Conservation (phyloP, 495 filamentous ascomycete species). For the Tuber indicum region DNA sequence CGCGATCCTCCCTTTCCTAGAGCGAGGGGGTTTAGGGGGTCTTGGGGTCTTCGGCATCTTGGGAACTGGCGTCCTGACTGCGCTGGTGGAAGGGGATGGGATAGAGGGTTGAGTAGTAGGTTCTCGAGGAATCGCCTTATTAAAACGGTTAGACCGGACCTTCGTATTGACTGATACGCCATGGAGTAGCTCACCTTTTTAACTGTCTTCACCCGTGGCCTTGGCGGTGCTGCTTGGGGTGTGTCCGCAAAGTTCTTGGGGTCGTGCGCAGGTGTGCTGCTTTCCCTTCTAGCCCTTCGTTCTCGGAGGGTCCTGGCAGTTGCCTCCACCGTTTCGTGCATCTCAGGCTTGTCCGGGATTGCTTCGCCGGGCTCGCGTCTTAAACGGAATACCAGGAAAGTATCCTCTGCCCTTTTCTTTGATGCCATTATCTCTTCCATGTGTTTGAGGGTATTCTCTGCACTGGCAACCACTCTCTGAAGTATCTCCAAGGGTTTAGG, state of each 20-base stretch:
- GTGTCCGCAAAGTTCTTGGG: slow-evolving; percentile 17
- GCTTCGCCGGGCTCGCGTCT: slow-evolving; percentile 29
- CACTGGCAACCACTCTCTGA: slow-evolving; percentile 35
- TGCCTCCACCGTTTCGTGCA: slow-evolving; percentile 17
- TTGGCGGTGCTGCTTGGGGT: slow-evolving; percentile 19
- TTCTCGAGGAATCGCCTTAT: slow-evolving; percentile 37
- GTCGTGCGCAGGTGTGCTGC: slow-evolving; percentile 31
- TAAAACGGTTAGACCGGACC: slow-evolving; percentile 21
- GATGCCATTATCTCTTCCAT: slow-evolving; percentile 40
- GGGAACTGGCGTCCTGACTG: slow-evolving; percentile 10
- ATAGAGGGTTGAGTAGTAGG: slow-evolving; percentile 13
- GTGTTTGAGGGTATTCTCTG: slow-evolving; percentile 33
- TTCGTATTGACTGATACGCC: slow-evolving; percentile 7
- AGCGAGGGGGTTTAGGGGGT: slow-evolving; percentile 36
- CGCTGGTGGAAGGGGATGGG: slow-evolving; percentile 9
- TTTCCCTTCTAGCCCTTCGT: slow-evolving; percentile 27
- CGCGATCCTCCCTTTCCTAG: slow-evolving; percentile 41
- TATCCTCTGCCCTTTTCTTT: slow-evolving; percentile 39
- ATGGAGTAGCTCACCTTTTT: slow-evolving; percentile 33
- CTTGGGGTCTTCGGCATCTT: slow-evolving; percentile 16
- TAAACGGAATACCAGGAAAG: slow-evolving; percentile 37
- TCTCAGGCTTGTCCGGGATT: slow-evolving; percentile 20
- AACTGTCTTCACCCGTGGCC: slow-evolving; percentile 40
- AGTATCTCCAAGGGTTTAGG: slow-evolving; percentile 36
- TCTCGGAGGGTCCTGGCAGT: slow-evolving; percentile 18